Conservation (phyloP, 352 stramenopile species). For the Globisporangium apiculatum region DNA sequence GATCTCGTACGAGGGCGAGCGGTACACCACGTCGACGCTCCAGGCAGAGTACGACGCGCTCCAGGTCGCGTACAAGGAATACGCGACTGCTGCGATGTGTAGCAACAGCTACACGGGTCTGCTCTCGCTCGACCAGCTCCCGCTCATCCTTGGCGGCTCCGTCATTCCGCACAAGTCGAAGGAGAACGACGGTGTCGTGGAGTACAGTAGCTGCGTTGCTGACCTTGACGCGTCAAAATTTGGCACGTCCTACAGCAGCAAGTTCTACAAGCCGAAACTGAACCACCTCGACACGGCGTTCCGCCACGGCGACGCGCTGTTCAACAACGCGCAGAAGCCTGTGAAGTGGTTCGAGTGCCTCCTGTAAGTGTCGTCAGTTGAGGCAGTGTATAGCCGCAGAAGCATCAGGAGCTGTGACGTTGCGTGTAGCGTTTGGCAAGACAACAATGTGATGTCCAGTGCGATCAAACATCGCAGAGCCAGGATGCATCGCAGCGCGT, state of each 20-base stretch:
- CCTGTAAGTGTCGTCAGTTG: too few species aligned
- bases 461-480: too few species aligned
- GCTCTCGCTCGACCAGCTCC: slow-evolving; percentile 22
- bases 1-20: slow-evolving; percentile 22
- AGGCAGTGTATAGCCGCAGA: too few species aligned
- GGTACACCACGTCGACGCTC: slow-evolving; percentile 12
- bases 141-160: slow-evolving; percentile 14
- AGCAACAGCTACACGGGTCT: slow-evolving; percentile 30
- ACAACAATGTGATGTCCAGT: too few species aligned
- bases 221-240: slow-evolving; percentile 29
- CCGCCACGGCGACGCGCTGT: slow-evolving; percentile 47
- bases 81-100: slow-evolving; percentile 33
- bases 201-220: slow-evolving; percentile 48
- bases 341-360: slow-evolving; percentile 67
- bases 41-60: slow-evolving; percentile 22
- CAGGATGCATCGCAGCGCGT: too few species aligned
- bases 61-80: slow-evolving; percentile 21
- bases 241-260: slow-evolving; percentile 25
- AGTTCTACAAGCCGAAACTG: slow-evolving; percentile 51
- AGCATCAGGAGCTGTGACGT: too few species aligned
- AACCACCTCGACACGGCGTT: slow-evolving; percentile 67
- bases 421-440: too few species aligned
- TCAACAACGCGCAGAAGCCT: slow-evolving; percentile 38
- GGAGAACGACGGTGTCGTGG: slow-evolving; percentile 26
- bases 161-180: slow-evolving; percentile 15